phyloP scores from a whole-genome alignment of 208 protist species.

The Acanthamoeba sp. region DNA sequence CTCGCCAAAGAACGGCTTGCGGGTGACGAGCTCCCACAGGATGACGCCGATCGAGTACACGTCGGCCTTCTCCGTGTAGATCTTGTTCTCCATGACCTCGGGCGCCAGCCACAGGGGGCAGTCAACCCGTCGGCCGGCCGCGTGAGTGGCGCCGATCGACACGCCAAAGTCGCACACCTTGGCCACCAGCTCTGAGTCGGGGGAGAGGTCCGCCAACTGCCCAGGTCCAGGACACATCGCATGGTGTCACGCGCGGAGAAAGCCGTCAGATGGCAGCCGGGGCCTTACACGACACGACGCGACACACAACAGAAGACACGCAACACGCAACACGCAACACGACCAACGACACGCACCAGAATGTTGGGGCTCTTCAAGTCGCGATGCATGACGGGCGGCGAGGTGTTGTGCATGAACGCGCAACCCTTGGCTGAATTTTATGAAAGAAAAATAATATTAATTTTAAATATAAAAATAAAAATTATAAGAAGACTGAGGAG shows the following conservation, averaged over 20 bases:
- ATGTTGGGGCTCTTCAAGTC: conserved; percentile 73
- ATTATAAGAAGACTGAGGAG: background rate
- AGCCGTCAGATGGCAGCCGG: too few relatives aligned
- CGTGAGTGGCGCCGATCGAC: background rate
- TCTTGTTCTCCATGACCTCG: conserved; percentile 17
- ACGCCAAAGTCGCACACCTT: conserved; percentile 72
- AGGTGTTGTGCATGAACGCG: conserved; percentile 35
- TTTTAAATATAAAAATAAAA: background rate
- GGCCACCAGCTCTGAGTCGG: background rate
- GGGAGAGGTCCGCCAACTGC: conserved; percentile 52
- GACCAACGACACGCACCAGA: too few relatives aligned
- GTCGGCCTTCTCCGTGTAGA: conserved; percentile 48
- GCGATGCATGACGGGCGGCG: conserved; percentile 59
- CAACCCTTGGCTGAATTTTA: conserved; percentile 42
- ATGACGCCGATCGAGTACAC: conserved; percentile 42
- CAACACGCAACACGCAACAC: too few relatives aligned
- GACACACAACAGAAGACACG: background rate
- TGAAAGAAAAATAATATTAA: background rate
- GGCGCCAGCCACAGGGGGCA: conserved; percentile 61
- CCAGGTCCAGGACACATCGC: too few relatives aligned
- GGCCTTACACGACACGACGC: too few relatives aligned
- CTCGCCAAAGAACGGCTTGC: conserved; percentile 22
- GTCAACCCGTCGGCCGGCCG: conserved; percentile 17
- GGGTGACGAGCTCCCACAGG: conserved; percentile 47
- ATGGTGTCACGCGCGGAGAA: too few relatives aligned